Evolutionary conservation across 805 yeast genomes (phyloP).

Genomic region (Yamadazyma sp.): DNA sequence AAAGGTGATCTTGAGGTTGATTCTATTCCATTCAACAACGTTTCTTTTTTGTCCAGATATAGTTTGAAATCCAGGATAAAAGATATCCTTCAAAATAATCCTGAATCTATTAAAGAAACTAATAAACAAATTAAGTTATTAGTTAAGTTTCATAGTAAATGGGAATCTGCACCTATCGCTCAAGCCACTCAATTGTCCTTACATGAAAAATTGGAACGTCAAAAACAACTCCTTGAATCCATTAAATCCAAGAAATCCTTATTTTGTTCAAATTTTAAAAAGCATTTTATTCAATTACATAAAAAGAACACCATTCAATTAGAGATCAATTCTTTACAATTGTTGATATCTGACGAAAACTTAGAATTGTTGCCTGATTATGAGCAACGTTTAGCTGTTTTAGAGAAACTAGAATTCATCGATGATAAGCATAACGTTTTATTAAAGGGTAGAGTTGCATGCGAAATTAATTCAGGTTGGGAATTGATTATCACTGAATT

Average conservation of each 20-base stretch:
- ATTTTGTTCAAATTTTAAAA: conserved; percentile 41
- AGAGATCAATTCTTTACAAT: conserved; percentile 54
- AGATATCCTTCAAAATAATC: conserved; percentile 34
- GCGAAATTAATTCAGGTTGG: conserved; percentile 89
- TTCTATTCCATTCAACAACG: conserved; percentile 35
- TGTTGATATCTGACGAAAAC: conserved; percentile 79
- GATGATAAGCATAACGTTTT: conserved; percentile 74
- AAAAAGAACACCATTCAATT: conserved; percentile 43
- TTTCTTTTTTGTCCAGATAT: conserved; percentile 45
- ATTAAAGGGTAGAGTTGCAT: conserved; percentile 86
- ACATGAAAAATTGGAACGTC: conserved; percentile 36
- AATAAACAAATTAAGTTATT: conserved; percentile 31
- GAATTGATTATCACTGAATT: conserved; percentile 88
- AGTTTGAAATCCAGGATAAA: conserved; percentile 30
- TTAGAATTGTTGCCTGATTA: conserved; percentile 90
- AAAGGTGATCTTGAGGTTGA: conserved; percentile 32
- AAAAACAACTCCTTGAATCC: conserved; percentile 28
- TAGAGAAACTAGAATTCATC: conserved; percentile 75
- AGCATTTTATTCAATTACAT: conserved; percentile 44
- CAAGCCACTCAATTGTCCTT: conserved; percentile 29
- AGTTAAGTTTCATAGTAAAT: conserved; percentile 35
- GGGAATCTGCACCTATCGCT: conserved; percentile 44
- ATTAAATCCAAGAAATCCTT: conserved; percentile 24
- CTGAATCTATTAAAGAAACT: conserved; percentile 33
- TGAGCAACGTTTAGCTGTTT: conserved; percentile 79